Evolutionary conservation across 441 rosid species (phyloP).

Genomic region (Arabidopsis hybrid): DNA sequence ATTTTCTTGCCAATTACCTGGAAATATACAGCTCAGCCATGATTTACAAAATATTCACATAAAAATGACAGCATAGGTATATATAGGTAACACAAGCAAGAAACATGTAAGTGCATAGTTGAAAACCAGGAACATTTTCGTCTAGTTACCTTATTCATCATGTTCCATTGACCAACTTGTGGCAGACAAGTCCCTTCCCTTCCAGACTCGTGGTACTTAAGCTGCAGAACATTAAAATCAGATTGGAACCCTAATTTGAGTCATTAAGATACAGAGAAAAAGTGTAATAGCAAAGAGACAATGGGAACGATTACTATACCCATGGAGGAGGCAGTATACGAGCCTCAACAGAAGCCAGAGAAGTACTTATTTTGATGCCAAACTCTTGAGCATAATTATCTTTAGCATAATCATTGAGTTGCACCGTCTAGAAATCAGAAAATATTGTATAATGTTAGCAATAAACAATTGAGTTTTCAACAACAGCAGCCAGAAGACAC

Average conservation of each 20-base stretch:
- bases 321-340: conserved; percentile 91
- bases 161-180: conserved; percentile 94
- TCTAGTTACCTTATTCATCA: conserved; percentile 88
- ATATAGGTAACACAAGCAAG: background rate
- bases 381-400: conserved; percentile 90
- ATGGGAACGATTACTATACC: conserved; percentile 51
- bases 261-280: background rate
- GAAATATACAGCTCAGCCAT: background rate
- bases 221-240: conserved; percentile 54
- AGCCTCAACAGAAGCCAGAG: conserved; percentile 94
- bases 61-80: background rate
- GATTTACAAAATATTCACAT: background rate
- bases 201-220: conserved; percentile 95
- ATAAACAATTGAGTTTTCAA: conserved; percentile 11
- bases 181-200: conserved; percentile 84
- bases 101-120: background rate
- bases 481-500: background rate
- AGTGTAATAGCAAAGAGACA: background rate
- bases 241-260: background rate
- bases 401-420: conserved; percentile 68
- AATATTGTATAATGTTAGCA: conserved; percentile 24
- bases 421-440: conserved; percentile 63
- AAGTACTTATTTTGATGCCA: conserved; percentile 84
- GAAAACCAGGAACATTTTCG: too few relatives aligned
- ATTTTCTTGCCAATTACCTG: background rate